A percentile compares a stretch with the other conserved stretches of the same genome.
Conservation (phyloP, 129 eudicot genomes). For the Dittrichia graveolens region DNA sequence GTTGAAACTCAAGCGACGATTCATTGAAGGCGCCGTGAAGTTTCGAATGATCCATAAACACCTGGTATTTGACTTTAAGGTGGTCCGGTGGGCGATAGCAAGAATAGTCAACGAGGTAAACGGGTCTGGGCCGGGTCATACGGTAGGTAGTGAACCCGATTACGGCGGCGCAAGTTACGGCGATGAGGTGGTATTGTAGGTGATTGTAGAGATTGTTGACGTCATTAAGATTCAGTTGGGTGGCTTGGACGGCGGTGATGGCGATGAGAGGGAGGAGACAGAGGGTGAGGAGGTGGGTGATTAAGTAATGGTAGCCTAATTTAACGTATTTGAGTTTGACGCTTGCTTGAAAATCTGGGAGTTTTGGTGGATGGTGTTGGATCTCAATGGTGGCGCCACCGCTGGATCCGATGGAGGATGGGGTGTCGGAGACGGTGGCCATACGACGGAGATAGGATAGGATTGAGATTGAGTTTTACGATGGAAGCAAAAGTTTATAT, state of each 20-base stretch:
- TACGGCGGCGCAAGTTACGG: neutral
- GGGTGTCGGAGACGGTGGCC: slow-evolving; percentile 25
- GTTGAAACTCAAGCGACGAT: slow-evolving; percentile 35
- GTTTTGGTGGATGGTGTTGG: slow-evolving; percentile 4
- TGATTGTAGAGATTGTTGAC: slow-evolving; percentile 11
- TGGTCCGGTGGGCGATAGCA: slow-evolving; percentile 47
- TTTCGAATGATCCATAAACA: slow-evolving; percentile 37
- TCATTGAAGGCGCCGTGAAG: slow-evolving; percentile 24
- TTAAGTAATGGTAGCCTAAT: slow-evolving; percentile 36
- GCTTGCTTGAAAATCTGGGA: slow-evolving; percentile 13
- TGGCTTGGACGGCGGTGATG: slow-evolving; percentile 21
- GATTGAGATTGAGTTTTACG: neutral
- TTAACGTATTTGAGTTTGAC: slow-evolving; percentile 32
- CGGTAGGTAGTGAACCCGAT: slow-evolving; percentile 19
- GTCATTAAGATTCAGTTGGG: slow-evolving; percentile 22
- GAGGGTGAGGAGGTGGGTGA: slow-evolving; percentile 28
- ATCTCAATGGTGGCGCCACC: neutral
- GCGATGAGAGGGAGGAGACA: slow-evolving; percentile 23
- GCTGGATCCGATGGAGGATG: slow-evolving; percentile 14
- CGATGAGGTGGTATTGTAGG: slow-evolving; percentile 24
- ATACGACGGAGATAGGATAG: slow-evolving; percentile 30
- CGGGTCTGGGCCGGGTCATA: slow-evolving; percentile 33
- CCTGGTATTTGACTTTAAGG: slow-evolving; percentile 29
- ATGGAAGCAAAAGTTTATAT: neutral
- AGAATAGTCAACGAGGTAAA: slow-evolving; percentile 54